Conservation (phyloP, 495 filamentous ascomycete genomes). For the Penicillium arizonense region DNA sequence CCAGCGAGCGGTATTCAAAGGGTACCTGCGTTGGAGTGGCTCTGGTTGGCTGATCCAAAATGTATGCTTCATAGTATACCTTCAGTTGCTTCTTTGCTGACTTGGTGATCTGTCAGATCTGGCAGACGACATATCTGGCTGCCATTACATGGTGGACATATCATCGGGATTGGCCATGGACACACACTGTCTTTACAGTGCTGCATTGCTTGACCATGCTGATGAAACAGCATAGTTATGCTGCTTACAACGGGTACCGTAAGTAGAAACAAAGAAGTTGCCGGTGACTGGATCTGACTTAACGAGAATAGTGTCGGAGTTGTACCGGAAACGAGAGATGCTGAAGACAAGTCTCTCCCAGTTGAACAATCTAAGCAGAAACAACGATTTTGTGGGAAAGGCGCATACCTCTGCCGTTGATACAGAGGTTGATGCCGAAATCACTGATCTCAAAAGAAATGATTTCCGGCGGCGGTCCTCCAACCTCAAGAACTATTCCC, state of each 20-base stretch:
- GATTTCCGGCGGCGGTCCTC: constrained; percentile 1
- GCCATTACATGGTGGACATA: constrained; percentile 58
- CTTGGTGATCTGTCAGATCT: constrained; percentile 36
- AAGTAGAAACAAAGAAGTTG: constrained; percentile 8
- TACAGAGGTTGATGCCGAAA: neutral
- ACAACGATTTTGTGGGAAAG: neutral
- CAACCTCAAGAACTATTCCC: constrained; percentile 4
- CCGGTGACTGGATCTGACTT: neutral
- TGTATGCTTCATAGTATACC: constrained; percentile 20
- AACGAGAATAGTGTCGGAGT: constrained; percentile 49
- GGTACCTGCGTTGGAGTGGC: constrained; percentile 59
- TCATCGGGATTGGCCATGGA: constrained; percentile 73
- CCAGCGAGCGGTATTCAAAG: constrained; percentile 53
- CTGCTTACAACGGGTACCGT: constrained; percentile 72
- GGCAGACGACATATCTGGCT: constrained; percentile 62
- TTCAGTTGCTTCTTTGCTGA: neutral
- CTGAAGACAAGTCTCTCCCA: constrained; percentile 44
- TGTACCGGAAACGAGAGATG: constrained; percentile 46
- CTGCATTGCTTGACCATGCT: constrained; percentile 68
- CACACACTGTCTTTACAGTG: constrained; percentile 69
- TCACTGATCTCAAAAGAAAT: constrained; percentile 3
- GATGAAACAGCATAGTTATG: constrained; percentile 79
- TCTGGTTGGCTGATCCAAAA: constrained; percentile 69
- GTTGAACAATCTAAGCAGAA: constrained; percentile 28
- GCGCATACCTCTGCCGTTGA: constrained; percentile 1